Evolutionary conservation across 2,329 filamentous ascomycete species (phyloP).

Genomic region (Neopestalotiopsis rosae): DNA sequence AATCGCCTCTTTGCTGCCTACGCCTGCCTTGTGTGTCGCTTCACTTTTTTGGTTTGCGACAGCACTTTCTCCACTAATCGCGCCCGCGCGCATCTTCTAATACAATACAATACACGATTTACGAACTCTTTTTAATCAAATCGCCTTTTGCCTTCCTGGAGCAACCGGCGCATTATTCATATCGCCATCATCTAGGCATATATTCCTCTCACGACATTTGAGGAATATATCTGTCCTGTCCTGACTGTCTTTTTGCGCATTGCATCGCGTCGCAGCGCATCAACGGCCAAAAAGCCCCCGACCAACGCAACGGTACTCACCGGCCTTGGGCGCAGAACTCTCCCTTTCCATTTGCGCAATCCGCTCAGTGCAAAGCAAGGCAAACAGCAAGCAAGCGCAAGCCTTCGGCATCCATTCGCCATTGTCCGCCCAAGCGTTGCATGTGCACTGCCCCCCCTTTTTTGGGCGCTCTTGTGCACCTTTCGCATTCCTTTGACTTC

Average conservation of each 20-base stretch:
- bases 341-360: conserved; percentile 1
- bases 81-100: conserved; percentile 23
- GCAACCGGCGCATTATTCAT: conserved; percentile 6
- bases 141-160: background rate
- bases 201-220: background rate
- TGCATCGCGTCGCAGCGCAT: conserved; percentile 4
- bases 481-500: conserved; percentile 30
- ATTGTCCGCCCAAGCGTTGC: conserved; percentile 20
- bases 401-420: conserved; percentile 22
- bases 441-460: conserved; percentile 20
- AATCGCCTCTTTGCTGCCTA: background rate
- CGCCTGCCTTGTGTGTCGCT: conserved; percentile 10
- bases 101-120: conserved; percentile 18
- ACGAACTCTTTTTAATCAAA: conserved; percentile 16
- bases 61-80: conserved; percentile 20
- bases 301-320: background rate
- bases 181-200: background rate
- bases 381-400: conserved; percentile 15
- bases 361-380: background rate
- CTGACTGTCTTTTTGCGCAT: conserved; percentile 12
- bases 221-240: background rate
- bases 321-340: background rate
- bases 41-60: conserved; percentile 13
- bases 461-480: conserved; percentile 6
- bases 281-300: background rate